Evolutionary conservation across 1,284 basidiomycete species (phyloP).

Genomic region (Gastroboletus turbinatus): DNA sequence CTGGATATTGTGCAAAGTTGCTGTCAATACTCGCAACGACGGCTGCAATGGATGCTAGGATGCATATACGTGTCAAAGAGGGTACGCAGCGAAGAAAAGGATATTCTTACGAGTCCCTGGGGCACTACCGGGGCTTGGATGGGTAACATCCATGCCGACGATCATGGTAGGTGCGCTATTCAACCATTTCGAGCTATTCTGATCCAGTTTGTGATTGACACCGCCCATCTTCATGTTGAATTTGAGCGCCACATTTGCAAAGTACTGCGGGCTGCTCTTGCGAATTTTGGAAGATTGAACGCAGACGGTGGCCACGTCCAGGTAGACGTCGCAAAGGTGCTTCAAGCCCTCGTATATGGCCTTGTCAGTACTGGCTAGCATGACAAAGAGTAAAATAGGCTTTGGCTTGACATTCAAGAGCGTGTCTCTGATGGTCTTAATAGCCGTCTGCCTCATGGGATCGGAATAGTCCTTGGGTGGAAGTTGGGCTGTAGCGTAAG

Average conservation of each 20-base stretch:
- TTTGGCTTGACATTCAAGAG: constrained; percentile 36
- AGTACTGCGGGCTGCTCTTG: constrained; percentile 66
- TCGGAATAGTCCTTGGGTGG: constrained; percentile 21
- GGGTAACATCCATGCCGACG: constrained; percentile 83
- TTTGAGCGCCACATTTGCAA: constrained; percentile 76
- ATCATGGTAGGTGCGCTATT: constrained; percentile 65
- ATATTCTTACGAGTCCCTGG: constrained; percentile 46
- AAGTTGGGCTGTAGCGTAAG: constrained; percentile 19
- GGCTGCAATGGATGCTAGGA: constrained; percentile 70
- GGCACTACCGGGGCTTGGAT: constrained; percentile 67
- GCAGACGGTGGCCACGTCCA: constrained; percentile 74
- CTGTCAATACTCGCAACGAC: constrained; percentile 72
- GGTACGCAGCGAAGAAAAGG: background rate
- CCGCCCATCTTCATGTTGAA: constrained; percentile 83
- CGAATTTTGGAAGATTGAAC: constrained; percentile 67
- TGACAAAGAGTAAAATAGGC: constrained; percentile 50
- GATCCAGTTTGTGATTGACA: constrained; percentile 66
- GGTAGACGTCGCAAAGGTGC: constrained; percentile 62
- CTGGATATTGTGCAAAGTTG: constrained; percentile 68
- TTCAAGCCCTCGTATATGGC: constrained; percentile 73
- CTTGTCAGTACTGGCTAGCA: constrained; percentile 69
- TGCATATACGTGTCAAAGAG: background rate
- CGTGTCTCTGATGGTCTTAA: constrained; percentile 16
- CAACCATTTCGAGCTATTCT: constrained; percentile 53
- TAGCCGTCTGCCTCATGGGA: constrained; percentile 25